Conservation (phyloP, 495 filamentous ascomycete genomes). For the Aspergillus haitiensis region DNA sequence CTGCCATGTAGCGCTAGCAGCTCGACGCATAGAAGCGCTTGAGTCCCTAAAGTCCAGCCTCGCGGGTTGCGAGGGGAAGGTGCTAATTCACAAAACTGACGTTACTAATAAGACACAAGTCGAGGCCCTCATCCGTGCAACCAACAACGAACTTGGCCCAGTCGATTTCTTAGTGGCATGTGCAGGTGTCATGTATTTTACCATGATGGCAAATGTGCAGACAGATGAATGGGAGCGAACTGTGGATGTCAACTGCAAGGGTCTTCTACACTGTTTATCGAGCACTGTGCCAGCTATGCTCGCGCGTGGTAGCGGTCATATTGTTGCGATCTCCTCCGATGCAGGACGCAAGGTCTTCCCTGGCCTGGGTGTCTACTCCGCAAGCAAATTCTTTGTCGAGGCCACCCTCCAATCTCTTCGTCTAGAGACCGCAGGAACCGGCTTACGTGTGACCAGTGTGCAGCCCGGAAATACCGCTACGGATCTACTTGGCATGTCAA, state of each 20-base stretch:
- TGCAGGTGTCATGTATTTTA: conserved; percentile 75
- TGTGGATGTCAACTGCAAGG: conserved; percentile 72
- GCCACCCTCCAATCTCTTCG: conserved; percentile 65
- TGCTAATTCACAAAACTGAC: conserved; percentile 60
- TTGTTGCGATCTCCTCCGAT: conserved; percentile 70
- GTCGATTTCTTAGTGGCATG: conserved; percentile 67
- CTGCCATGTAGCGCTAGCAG: conserved; percentile 61
- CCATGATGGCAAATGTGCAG: conserved; percentile 67
- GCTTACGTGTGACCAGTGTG: conserved; percentile 62
- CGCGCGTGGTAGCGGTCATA: conserved; percentile 56
- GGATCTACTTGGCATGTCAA: conserved; percentile 62
- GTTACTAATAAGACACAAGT: conserved; percentile 58
- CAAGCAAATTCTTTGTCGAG: conserved; percentile 73
- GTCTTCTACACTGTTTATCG: conserved; percentile 61
- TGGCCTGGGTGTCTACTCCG: conserved; percentile 69
- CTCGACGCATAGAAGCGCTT: conserved; percentile 60
- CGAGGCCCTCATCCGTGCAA: conserved; percentile 52
- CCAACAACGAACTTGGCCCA: conserved; percentile 57
- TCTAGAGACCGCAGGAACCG: conserved; percentile 64
- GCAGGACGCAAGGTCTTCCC: conserved; percentile 71
- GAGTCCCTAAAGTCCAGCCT: conserved; percentile 56
- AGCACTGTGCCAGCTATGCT: conserved; percentile 64
- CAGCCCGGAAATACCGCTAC: conserved; percentile 69
- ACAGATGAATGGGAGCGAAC: conserved; percentile 68
- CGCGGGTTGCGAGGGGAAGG: conserved; percentile 50